These are phyloP conservation scores for Leptoxyphium fumago DNA, from an alignment of 2,329 filamentous ascomycete species.

Conservation along the genomic window DNA sequence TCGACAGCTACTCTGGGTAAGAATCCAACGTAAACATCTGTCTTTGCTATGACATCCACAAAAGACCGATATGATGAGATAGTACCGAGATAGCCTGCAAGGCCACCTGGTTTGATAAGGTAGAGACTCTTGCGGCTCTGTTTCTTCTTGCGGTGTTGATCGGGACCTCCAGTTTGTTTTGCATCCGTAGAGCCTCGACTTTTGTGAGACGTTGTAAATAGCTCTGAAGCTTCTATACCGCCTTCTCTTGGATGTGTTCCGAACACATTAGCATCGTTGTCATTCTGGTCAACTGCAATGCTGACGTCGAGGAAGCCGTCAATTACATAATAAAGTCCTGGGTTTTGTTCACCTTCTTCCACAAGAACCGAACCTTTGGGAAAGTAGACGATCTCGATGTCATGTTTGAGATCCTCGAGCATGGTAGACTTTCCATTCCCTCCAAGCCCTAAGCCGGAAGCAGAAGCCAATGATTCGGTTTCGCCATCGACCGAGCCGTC, in stretches of 20 bases:
- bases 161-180: slow-evolving; percentile 7
- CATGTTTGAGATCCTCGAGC: slow-evolving; percentile 71
- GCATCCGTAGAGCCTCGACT: slow-evolving; percentile 7
- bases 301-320: slow-evolving; percentile 94
- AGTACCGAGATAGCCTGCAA: slow-evolving; percentile 88
- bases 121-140: slow-evolving; percentile 58
- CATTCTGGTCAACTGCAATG: slow-evolving; percentile 58
- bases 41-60: slow-evolving; percentile 92
- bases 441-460: slow-evolving; percentile 28
- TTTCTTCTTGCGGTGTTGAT: slow-evolving; percentile 29
- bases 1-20: slow-evolving; percentile 74
- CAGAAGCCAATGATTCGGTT: slow-evolving; percentile 60
- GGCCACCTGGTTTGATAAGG: slow-evolving; percentile 81
- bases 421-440: slow-evolving; percentile 49
- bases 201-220: slow-evolving; percentile 3
- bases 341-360: slow-evolving; percentile 93
- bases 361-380: slow-evolving; percentile 87
- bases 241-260: slow-evolving; percentile 24
- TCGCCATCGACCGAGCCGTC: slow-evolving; percentile 56
- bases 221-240: slow-evolving; percentile 22
- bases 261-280: slow-evolving; percentile 27
- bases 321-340: slow-evolving; percentile 91
- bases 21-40: slow-evolving; percentile 95
- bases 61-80: slow-evolving; percentile 93
- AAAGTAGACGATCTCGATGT: slow-evolving; percentile 95